Conservation (phyloP, 352 stramenopile species). For the Pythium vanterpoolii region DNA sequence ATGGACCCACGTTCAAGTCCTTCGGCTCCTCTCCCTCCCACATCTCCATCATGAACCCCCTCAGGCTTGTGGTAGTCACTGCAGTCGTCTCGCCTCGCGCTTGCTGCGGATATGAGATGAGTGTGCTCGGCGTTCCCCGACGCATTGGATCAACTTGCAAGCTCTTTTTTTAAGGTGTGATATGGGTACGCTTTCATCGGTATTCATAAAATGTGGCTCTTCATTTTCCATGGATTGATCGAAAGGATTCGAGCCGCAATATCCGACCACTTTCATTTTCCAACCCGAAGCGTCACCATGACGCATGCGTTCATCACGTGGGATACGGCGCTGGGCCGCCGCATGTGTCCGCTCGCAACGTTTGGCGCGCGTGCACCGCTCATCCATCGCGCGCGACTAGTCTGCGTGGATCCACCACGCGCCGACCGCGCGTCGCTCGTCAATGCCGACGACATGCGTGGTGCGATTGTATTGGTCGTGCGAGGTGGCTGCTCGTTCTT, state of each 20-base stretch:
- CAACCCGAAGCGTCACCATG: conserved; percentile 1
- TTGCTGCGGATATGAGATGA: too few species aligned
- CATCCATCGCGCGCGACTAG: conserved; percentile 30
- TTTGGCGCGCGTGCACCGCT: conserved; percentile 43
- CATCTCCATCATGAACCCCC: too few species aligned
- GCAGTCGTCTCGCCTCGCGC: too few species aligned
- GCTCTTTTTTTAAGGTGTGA: neutral
- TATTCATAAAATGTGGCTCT: neutral
- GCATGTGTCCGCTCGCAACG: conserved; percentile 51
- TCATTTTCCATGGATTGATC: conserved; percentile 4
- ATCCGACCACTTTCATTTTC: neutral
- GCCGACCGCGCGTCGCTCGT: conserved; percentile 47
- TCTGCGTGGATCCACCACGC: conserved; percentile 55
- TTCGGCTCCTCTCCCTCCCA: too few species aligned
- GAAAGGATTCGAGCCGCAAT: neutral
- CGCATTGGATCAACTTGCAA: too few species aligned
- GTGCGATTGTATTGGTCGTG: conserved; percentile 57
- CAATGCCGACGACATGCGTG: conserved; percentile 44
- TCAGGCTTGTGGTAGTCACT: too few species aligned
- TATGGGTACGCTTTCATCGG: conserved; percentile 14
- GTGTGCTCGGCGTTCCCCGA: too few species aligned
- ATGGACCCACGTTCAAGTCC: too few species aligned
- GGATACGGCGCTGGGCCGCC: conserved; percentile 36
- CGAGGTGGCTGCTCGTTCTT: conserved; percentile 68
- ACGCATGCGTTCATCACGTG: conserved; percentile 56